phyloP scores from a whole-genome alignment of 371 early-diverging fungal genomes.

The Lichtheimia corymbifera region DNA sequence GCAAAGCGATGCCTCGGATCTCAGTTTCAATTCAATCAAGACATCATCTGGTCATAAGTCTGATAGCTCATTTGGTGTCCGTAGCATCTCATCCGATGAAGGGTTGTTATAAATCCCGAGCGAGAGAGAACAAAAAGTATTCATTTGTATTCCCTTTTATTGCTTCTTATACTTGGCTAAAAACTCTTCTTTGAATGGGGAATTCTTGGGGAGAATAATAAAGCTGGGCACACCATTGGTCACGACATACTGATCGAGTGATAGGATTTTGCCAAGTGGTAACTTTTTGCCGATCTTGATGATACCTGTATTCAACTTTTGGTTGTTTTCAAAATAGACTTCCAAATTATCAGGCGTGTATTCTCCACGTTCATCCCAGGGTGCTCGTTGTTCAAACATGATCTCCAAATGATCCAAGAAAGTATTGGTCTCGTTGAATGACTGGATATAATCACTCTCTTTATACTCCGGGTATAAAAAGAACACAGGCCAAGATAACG shows the following conservation, averaged over 20 bases:
- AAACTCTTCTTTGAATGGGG: conserved; percentile 63
- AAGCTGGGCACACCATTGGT: conserved; percentile 72
- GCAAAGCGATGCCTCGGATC: conserved; percentile 13
- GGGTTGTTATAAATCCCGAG: conserved; percentile 4
- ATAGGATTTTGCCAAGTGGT: conserved; percentile 54
- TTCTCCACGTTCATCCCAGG: conserved; percentile 76
- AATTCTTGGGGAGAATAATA: conserved; percentile 65
- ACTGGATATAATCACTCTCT: conserved; percentile 88
- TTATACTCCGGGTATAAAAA: conserved; percentile 94
- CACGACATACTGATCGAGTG: conserved; percentile 60
- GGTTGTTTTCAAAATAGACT: conserved; percentile 76
- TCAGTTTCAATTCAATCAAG: conserved; percentile 9
- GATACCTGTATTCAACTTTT: conserved; percentile 53
- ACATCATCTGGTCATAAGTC: background rate
- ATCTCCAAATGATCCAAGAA: conserved; percentile 83
- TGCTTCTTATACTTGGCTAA: conserved; percentile 58
- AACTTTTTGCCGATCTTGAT: conserved; percentile 71
- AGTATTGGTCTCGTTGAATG: conserved; percentile 81
- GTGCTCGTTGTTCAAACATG: conserved; percentile 82
- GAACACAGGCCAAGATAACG: conserved; percentile 84
- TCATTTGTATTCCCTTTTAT: conserved; percentile 9
- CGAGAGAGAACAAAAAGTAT: background rate
- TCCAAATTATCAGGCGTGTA: conserved; percentile 77
- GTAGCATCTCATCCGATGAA: conserved; percentile 16
- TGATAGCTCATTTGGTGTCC: conserved; percentile 10